Evolutionary conservation across 768 basidiomycete genomes (phyloP).

Genomic region (Leucocoprinus sp.): DNA sequence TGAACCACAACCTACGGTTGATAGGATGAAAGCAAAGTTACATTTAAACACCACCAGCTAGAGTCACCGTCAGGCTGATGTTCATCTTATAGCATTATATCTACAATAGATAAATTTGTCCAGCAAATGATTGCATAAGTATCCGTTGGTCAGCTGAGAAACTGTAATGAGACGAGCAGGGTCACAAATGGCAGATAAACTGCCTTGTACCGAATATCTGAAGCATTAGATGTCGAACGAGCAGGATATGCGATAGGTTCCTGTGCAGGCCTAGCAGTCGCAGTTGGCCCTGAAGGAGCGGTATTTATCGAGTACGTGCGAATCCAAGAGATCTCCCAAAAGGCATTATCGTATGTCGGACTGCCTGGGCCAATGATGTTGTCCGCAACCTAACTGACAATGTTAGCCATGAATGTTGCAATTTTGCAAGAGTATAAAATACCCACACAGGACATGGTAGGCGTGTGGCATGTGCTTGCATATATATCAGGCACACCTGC

Average conservation of each 20-base stretch:
- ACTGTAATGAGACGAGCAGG: too few species aligned
- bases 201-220: too few species aligned
- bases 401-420: not conserved
- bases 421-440: not conserved
- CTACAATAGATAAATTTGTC: too few species aligned
- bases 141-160: too few species aligned
- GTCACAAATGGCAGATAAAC: too few species aligned
- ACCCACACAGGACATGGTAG: conserved; percentile 31
- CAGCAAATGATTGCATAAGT: too few species aligned
- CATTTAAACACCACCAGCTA: too few species aligned
- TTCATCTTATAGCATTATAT: too few species aligned
- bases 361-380: conserved; percentile 41
- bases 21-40: too few species aligned
- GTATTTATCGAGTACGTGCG: conserved; percentile 42
- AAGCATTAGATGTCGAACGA: not conserved
- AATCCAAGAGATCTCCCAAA: conserved; percentile 54
- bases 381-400: conserved; percentile 22
- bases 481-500: conserved; percentile 39
- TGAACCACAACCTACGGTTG: too few species aligned
- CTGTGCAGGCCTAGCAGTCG: not conserved
- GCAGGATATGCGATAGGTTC: not conserved
- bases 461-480: conserved; percentile 31
- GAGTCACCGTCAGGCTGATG: too few species aligned
- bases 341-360: conserved; percentile 38
- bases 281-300: conserved; percentile 5